Evolutionary conservation across 208 protist species (phyloP).

Genomic region (Trypanosoma melophagium): DNA sequence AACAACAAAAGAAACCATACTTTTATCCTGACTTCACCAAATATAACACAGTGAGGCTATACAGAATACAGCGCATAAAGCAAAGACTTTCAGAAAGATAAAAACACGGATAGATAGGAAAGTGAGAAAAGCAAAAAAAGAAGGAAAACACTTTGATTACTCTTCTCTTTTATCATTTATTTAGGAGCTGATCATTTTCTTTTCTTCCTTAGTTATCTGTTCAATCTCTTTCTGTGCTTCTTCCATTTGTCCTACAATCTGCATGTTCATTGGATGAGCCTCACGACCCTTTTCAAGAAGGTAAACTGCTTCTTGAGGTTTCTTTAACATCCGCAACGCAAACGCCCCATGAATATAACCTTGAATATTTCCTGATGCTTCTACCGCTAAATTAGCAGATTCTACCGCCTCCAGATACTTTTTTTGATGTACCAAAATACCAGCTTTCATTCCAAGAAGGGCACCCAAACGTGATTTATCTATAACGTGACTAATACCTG

Average conservation of each 20-base stretch:
- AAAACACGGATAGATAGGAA: no score
- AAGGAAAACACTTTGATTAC: not conserved
- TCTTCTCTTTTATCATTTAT: slow-evolving; percentile 17
- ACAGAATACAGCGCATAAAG: no score
- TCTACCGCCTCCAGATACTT: slow-evolving; percentile 69
- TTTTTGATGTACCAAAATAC: slow-evolving; percentile 68
- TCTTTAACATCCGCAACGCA: slow-evolving; percentile 57
- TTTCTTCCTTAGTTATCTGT: slow-evolving; percentile 28
- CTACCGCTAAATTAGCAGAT: slow-evolving; percentile 57
- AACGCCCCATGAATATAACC: slow-evolving; percentile 83
- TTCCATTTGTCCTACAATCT: slow-evolving; percentile 50
- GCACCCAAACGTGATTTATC: slow-evolving; percentile 67
- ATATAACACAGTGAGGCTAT: no score
- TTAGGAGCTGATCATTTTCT: slow-evolving; percentile 19
- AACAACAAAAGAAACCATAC: slow-evolving; percentile 17
- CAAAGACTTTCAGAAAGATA: no score
- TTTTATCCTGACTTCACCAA: not conserved
- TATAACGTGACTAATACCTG: slow-evolving; percentile 59
- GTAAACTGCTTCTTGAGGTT: slow-evolving; percentile 47
- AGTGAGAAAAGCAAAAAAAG: no score
- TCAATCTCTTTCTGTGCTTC: slow-evolving; percentile 44
- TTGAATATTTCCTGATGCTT: slow-evolving; percentile 70
- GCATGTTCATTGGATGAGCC: slow-evolving; percentile 72
- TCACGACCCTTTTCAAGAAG: slow-evolving; percentile 65
- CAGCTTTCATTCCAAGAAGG: slow-evolving; percentile 80